Evolutionary conservation across 306 rosid species (phyloP).

Genomic region (Vigna unguiculata): DNA sequence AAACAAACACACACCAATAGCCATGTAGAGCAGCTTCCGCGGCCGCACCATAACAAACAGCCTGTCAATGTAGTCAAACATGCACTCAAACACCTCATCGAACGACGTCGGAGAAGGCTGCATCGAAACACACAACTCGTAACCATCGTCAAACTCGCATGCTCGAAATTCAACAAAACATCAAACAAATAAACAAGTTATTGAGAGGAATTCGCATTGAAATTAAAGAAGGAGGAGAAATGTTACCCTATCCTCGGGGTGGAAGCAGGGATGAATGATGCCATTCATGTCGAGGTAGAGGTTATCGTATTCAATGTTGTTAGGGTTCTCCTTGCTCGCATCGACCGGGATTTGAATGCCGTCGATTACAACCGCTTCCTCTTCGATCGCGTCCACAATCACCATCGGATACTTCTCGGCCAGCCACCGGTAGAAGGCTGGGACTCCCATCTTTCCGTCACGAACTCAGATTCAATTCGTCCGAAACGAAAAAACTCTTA

Average conservation of each 20-base stretch:
- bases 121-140: conserved; percentile 31
- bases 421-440: conserved; percentile 93
- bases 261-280: conserved; percentile 96
- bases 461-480: conserved; percentile 1
- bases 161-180: background rate
- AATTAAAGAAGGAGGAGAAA: background rate
- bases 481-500: background rate
- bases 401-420: conserved; percentile 96
- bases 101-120: conserved; percentile 92
- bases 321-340: conserved; percentile 84
- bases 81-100: conserved; percentile 89
- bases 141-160: background rate
- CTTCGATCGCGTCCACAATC: conserved; percentile 83
- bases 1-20: conserved; percentile 74
- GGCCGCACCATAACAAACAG: conserved; percentile 94
- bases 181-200: background rate
- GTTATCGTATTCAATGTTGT: conserved; percentile 83
- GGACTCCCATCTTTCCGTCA: conserved; percentile 80
- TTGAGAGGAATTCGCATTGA: background rate
- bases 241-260: conserved; percentile 94
- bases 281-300: conserved; percentile 98
- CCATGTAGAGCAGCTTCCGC: conserved; percentile 92
- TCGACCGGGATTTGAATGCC: conserved; percentile 82
- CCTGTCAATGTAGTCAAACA: conserved; percentile 95
- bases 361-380: conserved; percentile 84